Conservation (phyloP, 805 yeast species). For the Candida nemodendra region DNA sequence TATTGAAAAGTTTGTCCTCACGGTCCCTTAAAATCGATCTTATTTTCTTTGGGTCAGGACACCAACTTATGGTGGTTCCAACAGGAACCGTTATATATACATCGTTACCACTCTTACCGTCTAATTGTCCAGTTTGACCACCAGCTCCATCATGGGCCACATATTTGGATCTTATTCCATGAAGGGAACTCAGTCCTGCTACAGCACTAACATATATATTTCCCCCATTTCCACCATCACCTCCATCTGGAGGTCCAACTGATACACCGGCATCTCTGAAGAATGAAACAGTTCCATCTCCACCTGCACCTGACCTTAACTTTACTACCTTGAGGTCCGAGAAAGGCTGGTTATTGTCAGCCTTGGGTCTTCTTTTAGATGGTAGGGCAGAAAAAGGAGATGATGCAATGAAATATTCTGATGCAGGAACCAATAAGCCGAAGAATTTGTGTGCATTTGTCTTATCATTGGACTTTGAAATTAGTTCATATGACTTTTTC, state of each 20-base stretch:
- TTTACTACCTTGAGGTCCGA: constrained; percentile 68
- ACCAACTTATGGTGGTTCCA: constrained; percentile 86
- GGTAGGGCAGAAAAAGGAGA: constrained; percentile 40
- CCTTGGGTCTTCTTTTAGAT: constrained; percentile 41
- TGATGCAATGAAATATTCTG: constrained; percentile 33
- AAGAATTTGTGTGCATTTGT: constrained; percentile 6
- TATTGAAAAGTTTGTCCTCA: constrained; percentile 25
- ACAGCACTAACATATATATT: constrained; percentile 80
- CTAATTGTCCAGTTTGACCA: constrained; percentile 76
- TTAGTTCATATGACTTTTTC: constrained; percentile 12
- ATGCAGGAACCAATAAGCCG: constrained; percentile 29
- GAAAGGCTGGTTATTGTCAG: constrained; percentile 42
- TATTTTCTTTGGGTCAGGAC: constrained; percentile 64
- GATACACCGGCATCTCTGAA: constrained; percentile 81
- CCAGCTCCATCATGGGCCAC: constrained; percentile 67
- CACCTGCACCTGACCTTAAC: constrained; percentile 79
- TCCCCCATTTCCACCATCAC: constrained; percentile 97
- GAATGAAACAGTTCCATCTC: constrained; percentile 84
- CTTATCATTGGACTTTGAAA: constrained; percentile 11
- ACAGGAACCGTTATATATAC: constrained; percentile 82
- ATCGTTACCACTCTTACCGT: constrained; percentile 84
- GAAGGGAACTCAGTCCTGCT: constrained; percentile 67
- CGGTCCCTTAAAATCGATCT: constrained; percentile 19
- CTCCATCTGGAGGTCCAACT: constrained; percentile 97
- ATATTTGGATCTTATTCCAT: constrained; percentile 64